A percentile compares a stretch with the other conserved stretches of the same genome.
Evolutionary conservation across 441 rosid species (phyloP).

Genomic region (Monsonia emarginata): DNA sequence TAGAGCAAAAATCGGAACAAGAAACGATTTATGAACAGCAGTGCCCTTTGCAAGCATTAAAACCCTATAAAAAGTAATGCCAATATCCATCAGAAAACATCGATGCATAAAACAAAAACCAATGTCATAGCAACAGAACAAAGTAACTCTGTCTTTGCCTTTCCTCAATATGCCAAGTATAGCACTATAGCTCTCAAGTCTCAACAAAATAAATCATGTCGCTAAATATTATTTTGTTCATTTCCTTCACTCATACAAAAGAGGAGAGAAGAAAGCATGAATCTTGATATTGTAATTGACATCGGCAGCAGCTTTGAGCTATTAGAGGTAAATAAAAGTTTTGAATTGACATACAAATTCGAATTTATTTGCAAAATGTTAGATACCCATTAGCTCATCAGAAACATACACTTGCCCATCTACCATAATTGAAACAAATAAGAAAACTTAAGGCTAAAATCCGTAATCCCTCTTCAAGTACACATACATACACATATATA

Average conservation of each 20-base stretch:
- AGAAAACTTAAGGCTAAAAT: neutral
- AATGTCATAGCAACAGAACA: neutral
- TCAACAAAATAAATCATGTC: too few relatives aligned
- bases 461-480: neutral
- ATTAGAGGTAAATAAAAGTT: neutral
- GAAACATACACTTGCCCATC: neutral
- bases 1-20: constrained; percentile 69
- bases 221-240: too few relatives aligned
- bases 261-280: neutral
- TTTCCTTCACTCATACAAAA: neutral
- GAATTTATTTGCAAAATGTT: neutral
- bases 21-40: constrained; percentile 55
- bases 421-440: neutral
- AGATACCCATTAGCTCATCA: neutral
- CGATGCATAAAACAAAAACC: neutral
- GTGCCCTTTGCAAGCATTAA: constrained; percentile 71
- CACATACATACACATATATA: neutral
- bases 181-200: too few relatives aligned
- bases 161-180: too few relatives aligned
- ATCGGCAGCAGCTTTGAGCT: too few relatives aligned
- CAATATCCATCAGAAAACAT: constrained; percentile 7
- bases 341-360: neutral
- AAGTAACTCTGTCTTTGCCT: neutral
- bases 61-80: constrained; percentile 31
- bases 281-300: neutral